phyloP scores from a whole-genome alignment of 108 stramenopile species.

The Cafeteria roenbergensis region DNA sequence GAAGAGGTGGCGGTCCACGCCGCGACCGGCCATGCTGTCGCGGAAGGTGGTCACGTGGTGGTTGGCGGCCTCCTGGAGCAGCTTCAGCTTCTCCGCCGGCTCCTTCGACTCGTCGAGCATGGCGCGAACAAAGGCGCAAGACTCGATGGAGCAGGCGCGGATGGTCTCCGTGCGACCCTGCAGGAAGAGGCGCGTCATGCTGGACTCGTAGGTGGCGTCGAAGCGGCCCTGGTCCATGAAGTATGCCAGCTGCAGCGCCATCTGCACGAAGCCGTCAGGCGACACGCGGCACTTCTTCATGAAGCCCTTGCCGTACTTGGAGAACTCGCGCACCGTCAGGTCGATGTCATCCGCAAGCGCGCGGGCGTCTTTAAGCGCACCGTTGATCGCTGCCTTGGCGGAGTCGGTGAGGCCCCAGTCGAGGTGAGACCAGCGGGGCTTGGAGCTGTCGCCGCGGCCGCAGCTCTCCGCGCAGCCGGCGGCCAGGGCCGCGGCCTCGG shows the following conservation, averaged over 20 bases:
- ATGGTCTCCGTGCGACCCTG: slow-evolving; percentile 20
- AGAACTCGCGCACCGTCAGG: slow-evolving; percentile 10
- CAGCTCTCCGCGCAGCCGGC: no score
- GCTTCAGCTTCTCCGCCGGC: not conserved
- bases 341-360: slow-evolving; percentile 4
- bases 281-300: slow-evolving; percentile 9
- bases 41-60: not conserved
- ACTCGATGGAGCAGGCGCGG: not conserved
- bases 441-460: no score
- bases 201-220: slow-evolving; percentile 18
- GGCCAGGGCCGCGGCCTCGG: no score
- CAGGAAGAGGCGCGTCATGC: slow-evolving; percentile 22
- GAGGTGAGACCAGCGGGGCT: no score
- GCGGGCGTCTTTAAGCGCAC: not conserved
- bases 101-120: not conserved
- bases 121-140: slow-evolving; percentile 12
- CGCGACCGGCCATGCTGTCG: slow-evolving; percentile 11
- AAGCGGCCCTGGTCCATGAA: slow-evolving; percentile 7
- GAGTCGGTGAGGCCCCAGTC: no score
- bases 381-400: slow-evolving; percentile 1
- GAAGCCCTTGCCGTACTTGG: slow-evolving; percentile 21
- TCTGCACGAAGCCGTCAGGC: slow-evolving; percentile 16
- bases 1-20: slow-evolving; percentile 19
- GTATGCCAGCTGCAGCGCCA: slow-evolving; percentile 21
- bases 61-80: slow-evolving; percentile 6